Evolutionary conservation across 2,329 filamentous ascomycete species (phyloP).

Genomic region (Pseudodiploospora longispora): DNA sequence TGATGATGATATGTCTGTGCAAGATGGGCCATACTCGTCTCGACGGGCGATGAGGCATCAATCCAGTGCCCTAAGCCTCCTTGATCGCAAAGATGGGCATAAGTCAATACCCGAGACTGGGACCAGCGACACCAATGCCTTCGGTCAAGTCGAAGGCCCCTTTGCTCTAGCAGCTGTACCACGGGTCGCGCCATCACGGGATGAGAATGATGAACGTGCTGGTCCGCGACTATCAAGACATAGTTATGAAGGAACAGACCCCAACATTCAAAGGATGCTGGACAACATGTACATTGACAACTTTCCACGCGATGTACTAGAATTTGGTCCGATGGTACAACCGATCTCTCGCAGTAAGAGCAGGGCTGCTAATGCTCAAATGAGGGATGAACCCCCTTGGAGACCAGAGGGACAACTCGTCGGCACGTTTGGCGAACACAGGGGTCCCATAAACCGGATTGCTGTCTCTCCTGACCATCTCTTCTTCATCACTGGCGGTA

Average conservation of each 20-base stretch:
- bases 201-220: conserved; percentile 22
- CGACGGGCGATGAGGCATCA: conserved; percentile 46
- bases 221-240: conserved; percentile 53
- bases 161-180: conserved; percentile 30
- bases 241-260: conserved; percentile 75
- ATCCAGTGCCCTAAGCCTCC: conserved; percentile 50
- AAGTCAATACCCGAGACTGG: conserved; percentile 52
- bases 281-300: conserved; percentile 77
- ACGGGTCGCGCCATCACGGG: conserved; percentile 14
- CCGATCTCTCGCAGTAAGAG: conserved; percentile 52
- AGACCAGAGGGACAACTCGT: conserved; percentile 76
- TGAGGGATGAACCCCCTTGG: conserved; percentile 52
- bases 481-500: conserved; percentile 90
- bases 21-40: conserved; percentile 34
- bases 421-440: conserved; percentile 83
- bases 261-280: conserved; percentile 60
- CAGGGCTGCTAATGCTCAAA: conserved; percentile 39
- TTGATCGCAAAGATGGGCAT: conserved; percentile 51
- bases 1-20: conserved; percentile 28
- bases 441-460: conserved; percentile 71
- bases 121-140: conserved; percentile 51
- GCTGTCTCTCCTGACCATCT: conserved; percentile 79
- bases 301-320: conserved; percentile 55
- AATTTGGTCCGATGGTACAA: conserved; percentile 75
- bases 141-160: conserved; percentile 52